A percentile compares a stretch with the other conserved stretches of the same genome.
phyloP scores from a whole-genome alignment of 164 flowering plant genomes.

The Paratinospora sagittata region DNA sequence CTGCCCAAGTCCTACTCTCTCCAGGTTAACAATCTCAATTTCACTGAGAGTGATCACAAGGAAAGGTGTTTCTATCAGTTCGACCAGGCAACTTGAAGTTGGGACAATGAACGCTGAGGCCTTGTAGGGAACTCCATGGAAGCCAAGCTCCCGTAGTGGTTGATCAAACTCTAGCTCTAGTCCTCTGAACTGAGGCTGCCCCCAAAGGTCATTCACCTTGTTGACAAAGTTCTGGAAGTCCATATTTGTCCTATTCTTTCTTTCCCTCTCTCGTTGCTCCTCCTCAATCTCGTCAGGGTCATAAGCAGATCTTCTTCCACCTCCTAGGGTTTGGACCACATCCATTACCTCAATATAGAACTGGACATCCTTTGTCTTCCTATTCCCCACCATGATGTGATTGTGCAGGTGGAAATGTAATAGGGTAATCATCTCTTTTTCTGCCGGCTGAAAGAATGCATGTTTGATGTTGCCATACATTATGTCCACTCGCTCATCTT shows the following conservation, averaged over 20 bases:
- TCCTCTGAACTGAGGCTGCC: conserved; percentile 50
- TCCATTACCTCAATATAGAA: conserved; percentile 90
- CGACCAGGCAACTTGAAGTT: conserved; percentile 74
- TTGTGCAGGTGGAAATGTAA: conserved; percentile 76
- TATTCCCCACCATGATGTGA: conserved; percentile 89
- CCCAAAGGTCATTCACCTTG: conserved; percentile 70
- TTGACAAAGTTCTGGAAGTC: conserved; percentile 66
- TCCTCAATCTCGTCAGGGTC: conserved; percentile 90
- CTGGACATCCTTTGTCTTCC: conserved; percentile 79
- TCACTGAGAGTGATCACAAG: conserved; percentile 62
- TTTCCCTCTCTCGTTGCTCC: conserved; percentile 69
- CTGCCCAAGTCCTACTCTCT: conserved; percentile 79
- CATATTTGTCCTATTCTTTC: conserved; percentile 70
- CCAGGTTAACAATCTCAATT: conserved; percentile 83
- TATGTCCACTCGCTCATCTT: conserved; percentile 65
- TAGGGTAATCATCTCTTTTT: conserved; percentile 77
- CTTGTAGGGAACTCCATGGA: conserved; percentile 78
- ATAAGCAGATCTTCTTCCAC: conserved; percentile 69
- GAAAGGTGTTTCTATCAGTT: conserved; percentile 68
- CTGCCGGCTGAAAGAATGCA: conserved; percentile 83
- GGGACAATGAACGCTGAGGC: conserved; percentile 72
- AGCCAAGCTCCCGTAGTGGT: conserved; percentile 80
- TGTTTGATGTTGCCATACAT: conserved; percentile 73
- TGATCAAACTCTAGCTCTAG: conserved; percentile 81
- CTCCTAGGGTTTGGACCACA: conserved; percentile 72